A percentile compares a stretch with the other conserved stretches of the same genome.
These are phyloP conservation scores for Penicillium sp. DNA, from an alignment of 2,329 filamentous ascomycete species.

Conservation along the genomic window DNA sequence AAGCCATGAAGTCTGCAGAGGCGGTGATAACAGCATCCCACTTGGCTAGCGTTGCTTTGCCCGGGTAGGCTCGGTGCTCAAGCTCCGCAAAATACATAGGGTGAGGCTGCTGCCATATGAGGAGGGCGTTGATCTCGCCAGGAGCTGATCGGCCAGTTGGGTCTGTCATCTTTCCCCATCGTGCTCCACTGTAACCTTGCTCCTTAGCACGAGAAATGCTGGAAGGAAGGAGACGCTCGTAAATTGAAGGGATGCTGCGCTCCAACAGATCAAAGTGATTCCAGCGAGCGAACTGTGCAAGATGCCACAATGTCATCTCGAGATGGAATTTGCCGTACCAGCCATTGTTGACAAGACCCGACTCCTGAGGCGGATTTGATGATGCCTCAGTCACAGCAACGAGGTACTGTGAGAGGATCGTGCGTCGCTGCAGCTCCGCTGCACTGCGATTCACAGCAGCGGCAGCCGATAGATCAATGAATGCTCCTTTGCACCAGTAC, in stretches of 20 bases:
- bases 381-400: background rate
- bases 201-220: background rate
- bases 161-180: background rate
- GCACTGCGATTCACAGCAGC: background rate
- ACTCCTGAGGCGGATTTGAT: conserved; percentile 11
- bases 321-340: conserved; percentile 21
- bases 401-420: background rate
- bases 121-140: background rate
- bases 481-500: conserved; percentile 1
- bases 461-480: background rate
- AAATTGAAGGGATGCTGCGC: conserved; percentile 4
- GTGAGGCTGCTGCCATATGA: background rate
- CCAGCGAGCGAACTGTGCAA: conserved; percentile 16
- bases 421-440: background rate
- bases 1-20: background rate
- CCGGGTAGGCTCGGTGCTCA: background rate
- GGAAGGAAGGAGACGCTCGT: background rate
- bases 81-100: background rate
- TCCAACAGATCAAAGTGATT: conserved; percentile 14
- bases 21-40: background rate
- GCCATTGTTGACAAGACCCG: conserved; percentile 15
- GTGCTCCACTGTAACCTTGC: background rate
- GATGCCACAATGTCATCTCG: conserved; percentile 16
- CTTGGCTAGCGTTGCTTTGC: background rate
- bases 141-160: background rate